Conservation (phyloP, 179 eudicot species). For the Camellia oleifera region DNA sequence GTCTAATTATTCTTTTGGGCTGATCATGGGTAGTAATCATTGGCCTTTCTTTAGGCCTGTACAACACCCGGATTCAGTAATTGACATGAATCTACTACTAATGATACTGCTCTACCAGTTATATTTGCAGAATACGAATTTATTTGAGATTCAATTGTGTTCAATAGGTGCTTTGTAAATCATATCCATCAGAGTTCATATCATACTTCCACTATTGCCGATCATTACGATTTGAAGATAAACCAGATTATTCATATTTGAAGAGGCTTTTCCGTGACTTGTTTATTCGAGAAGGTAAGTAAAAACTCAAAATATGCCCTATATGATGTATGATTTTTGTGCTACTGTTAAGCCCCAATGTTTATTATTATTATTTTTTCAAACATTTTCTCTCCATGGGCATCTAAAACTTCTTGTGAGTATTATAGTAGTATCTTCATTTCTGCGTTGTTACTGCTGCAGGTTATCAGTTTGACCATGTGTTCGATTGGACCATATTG, state of each 20-base stretch:
- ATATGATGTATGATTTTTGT: not conserved
- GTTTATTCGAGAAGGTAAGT: constrained; percentile 62
- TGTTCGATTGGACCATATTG: constrained; percentile 96
- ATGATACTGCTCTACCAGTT: not conserved
- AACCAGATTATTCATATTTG: constrained; percentile 88
- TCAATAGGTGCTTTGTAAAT: constrained; percentile 81
- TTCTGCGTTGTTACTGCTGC: constrained; percentile 12
- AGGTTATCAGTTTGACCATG: constrained; percentile 96
- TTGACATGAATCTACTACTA: not conserved
- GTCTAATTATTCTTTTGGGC: not conserved
- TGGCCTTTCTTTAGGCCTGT: constrained; percentile 8
- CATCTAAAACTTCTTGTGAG: not conserved
- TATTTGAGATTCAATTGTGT: constrained; percentile 7
- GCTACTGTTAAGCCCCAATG: not conserved
- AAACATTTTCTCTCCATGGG: not conserved
- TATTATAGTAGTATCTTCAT: not conserved
- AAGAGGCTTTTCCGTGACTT: constrained; percentile 82
- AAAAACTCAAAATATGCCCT: not conserved
- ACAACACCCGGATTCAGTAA: not conserved
- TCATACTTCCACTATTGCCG: constrained; percentile 94
- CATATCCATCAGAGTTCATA: constrained; percentile 86
- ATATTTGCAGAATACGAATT: not conserved
- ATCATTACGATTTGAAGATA: constrained; percentile 89
- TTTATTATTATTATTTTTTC: not conserved
- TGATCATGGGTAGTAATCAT: not conserved